Evolutionary conservation across 148 eudicot species (phyloP).

Genomic region (Oxyria digyna): DNA sequence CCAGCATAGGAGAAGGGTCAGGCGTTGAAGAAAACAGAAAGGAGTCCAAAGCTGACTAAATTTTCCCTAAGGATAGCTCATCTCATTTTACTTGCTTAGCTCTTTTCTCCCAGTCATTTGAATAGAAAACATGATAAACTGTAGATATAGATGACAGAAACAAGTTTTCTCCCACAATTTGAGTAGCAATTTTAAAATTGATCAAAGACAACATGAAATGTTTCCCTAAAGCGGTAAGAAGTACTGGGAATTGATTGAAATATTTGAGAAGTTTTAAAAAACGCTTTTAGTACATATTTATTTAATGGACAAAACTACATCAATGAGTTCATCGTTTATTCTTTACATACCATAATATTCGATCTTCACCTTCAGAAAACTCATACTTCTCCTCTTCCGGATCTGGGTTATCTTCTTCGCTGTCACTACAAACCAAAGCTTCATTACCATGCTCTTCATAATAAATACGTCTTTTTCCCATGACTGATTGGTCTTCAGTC

Average conservation of each 20-base stretch:
- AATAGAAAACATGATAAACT: neutral
- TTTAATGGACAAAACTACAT: neutral
- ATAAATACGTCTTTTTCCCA: conserved; percentile 82
- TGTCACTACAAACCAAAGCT: conserved; percentile 79
- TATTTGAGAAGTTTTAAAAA: neutral
- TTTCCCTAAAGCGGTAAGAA: neutral
- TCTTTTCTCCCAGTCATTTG: neutral
- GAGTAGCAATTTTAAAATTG: neutral
- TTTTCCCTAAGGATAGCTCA: neutral
- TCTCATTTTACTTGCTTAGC: neutral
- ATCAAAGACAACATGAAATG: neutral
- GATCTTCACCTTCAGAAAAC: conserved; percentile 71
- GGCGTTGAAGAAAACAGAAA: neutral
- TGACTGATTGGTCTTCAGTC: conserved; percentile 83
- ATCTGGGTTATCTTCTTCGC: conserved; percentile 71
- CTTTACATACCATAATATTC: conserved; percentile 47
- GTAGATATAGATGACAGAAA: neutral
- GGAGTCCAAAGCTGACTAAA: neutral
- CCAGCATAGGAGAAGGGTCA: neutral
- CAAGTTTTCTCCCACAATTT: neutral
- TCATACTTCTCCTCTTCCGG: conserved; percentile 49
- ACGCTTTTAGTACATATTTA: neutral
- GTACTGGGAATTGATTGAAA: neutral
- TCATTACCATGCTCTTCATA: conserved; percentile 73
- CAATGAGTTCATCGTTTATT: neutral